Evolutionary conservation across 129 eudicot genomes (phyloP).

Genomic region (Erigeron canadensis): DNA sequence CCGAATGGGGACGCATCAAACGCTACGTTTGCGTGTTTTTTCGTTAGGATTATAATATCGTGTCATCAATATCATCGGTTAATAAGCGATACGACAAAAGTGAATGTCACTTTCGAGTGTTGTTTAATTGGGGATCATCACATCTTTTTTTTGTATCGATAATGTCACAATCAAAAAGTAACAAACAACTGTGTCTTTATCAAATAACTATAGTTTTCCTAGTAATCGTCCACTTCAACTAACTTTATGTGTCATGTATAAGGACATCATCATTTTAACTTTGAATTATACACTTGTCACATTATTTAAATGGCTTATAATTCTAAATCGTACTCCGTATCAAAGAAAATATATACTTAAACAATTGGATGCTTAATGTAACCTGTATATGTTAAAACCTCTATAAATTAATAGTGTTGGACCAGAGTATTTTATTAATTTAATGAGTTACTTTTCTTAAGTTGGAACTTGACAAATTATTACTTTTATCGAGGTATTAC

Average conservation of each 20-base stretch:
- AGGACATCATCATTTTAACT: background rate
- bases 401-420: too few species aligned
- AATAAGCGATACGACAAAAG: slow-evolving; percentile 16
- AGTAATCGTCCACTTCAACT: slow-evolving; percentile 14
- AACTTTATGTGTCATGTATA: slow-evolving; percentile 22
- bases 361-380: too few species aligned
- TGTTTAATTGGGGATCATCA: slow-evolving; percentile 4
- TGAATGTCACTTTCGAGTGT: slow-evolving; percentile 20
- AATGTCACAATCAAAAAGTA: slow-evolving; percentile 6
- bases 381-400: too few species aligned
- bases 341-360: too few species aligned
- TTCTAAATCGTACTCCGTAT: too few species aligned
- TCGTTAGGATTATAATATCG: slow-evolving; percentile 3
- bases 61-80: slow-evolving; percentile 20
- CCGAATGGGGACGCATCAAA: slow-evolving; percentile 13
- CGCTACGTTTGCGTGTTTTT: slow-evolving; percentile 29
- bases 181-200: slow-evolving; percentile 30
- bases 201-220: slow-evolving; percentile 19
- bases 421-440: too few species aligned
- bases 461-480: too few species aligned
- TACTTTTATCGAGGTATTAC: too few species aligned
- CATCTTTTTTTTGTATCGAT: slow-evolving; percentile 10
- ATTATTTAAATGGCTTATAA: too few species aligned
- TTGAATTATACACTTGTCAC: background rate
- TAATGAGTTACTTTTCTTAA: too few species aligned